These are phyloP conservation scores for Lachnellula occidentalis DNA, from an alignment of 2,329 filamentous ascomycete genomes.

Conservation along the genomic window DNA sequence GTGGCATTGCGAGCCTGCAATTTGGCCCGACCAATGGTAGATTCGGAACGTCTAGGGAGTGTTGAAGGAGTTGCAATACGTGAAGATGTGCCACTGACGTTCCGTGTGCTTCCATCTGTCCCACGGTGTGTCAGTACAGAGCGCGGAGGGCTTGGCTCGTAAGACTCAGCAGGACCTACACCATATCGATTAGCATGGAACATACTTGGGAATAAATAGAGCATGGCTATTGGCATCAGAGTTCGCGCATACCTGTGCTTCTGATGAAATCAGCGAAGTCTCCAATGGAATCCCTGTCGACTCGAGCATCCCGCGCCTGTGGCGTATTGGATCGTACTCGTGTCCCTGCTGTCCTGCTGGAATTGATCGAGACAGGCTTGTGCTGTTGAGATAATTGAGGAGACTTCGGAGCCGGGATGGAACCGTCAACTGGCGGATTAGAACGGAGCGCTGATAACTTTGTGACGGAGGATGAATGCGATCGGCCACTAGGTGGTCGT, in stretches of 20 bases:
- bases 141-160: slow-evolving; percentile 20
- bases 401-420: slow-evolving; percentile 5
- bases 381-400: slow-evolving; percentile 9
- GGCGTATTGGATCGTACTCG: slow-evolving; percentile 21
- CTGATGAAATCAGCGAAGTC: slow-evolving; percentile 90
- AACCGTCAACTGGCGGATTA: slow-evolving; percentile 14
- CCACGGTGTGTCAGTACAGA: slow-evolving; percentile 31
- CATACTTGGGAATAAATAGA: neutral
- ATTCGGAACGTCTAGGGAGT: slow-evolving; percentile 25
- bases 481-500: slow-evolving; percentile 21
- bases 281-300: slow-evolving; percentile 63
- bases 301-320: slow-evolving; percentile 65
- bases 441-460: slow-evolving; percentile 22
- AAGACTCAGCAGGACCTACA: slow-evolving; percentile 51
- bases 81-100: slow-evolving; percentile 18
- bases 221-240: neutral
- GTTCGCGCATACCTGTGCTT: slow-evolving; percentile 47
- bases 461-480: slow-evolving; percentile 24
- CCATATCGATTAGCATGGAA: neutral
- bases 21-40: slow-evolving; percentile 42
- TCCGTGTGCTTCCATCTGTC: slow-evolving; percentile 26
- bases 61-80: slow-evolving; percentile 12
- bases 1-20: slow-evolving; percentile 68
- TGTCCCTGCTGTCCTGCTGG: slow-evolving; percentile 13
- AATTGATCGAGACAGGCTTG: slow-evolving; percentile 7